Evolutionary conservation across 495 filamentous ascomycete genomes (phyloP).

Genomic region (Annulohypoxylon maeteangense): DNA sequence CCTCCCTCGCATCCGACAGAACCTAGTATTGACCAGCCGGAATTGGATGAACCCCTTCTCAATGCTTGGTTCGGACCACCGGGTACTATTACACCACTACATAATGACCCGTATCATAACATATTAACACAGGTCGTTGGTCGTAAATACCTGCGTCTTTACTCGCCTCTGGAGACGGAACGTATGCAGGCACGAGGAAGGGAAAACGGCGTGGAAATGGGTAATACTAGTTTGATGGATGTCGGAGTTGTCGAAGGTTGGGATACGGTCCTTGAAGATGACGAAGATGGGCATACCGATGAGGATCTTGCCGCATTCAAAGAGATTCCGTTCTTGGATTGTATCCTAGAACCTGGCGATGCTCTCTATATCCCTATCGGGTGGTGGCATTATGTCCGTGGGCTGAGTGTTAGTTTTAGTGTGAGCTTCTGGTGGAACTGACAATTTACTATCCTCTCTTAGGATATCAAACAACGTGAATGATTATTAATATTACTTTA

Average conservation of each 20-base stretch:
- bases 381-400: constrained; percentile 99
- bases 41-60: constrained; percentile 64
- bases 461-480: background rate
- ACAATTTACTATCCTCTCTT: background rate
- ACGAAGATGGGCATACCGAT: constrained; percentile 16
- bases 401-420: constrained; percentile 86
- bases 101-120: constrained; percentile 95
- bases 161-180: constrained; percentile 69
- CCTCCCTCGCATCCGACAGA: constrained; percentile 66
- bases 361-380: constrained; percentile 91
- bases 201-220: constrained; percentile 87
- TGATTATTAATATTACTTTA: background rate
- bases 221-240: constrained; percentile 85
- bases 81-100: constrained; percentile 88
- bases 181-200: constrained; percentile 71
- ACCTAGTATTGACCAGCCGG: constrained; percentile 59
- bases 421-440: constrained; percentile 98
- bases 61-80: constrained; percentile 95
- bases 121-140: constrained; percentile 91
- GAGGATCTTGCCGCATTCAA: constrained; percentile 59
- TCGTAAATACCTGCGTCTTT: constrained; percentile 88
- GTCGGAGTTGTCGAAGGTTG: constrained; percentile 69
- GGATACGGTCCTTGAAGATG: constrained; percentile 47
- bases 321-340: constrained; percentile 75
- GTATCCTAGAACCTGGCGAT: constrained; percentile 81